Evolutionary conservation across 2,329 filamentous ascomycete species (phyloP).

Genomic region (Cladosporium oxysporum): DNA sequence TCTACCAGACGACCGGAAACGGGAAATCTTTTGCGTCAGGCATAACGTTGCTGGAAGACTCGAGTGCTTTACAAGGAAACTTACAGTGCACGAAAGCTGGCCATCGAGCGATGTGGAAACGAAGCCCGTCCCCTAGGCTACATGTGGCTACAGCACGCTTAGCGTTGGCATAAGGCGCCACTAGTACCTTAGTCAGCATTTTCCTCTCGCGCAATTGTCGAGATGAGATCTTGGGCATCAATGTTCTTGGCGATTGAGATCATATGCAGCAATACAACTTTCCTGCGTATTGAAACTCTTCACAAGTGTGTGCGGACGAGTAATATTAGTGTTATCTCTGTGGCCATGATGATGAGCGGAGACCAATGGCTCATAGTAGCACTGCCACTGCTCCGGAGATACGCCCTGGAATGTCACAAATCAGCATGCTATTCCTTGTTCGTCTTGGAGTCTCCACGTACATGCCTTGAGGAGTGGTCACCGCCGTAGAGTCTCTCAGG

Average conservation of each 20-base stretch:
- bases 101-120: background rate
- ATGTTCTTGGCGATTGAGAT: background rate
- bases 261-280: background rate
- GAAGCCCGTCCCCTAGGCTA: background rate
- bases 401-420: background rate
- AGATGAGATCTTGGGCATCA: background rate
- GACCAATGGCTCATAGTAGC: background rate
- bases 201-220: background rate
- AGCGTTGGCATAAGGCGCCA: conserved; percentile 4
- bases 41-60: background rate
- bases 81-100: background rate
- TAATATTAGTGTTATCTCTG: background rate
- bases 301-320: background rate
- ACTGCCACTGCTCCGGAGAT: background rate
- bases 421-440: background rate
- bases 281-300: background rate
- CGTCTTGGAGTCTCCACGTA: background rate
- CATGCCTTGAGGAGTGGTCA: background rate
- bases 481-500: background rate
- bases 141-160: conserved; percentile 2
- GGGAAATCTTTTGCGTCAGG: background rate
- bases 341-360: background rate
- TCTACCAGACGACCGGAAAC: background rate
- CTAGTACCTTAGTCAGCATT: background rate
- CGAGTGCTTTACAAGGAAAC: background rate